Evolutionary conservation across 2,329 filamentous ascomycete genomes (phyloP), one percentile per base, ranked within the genome.

Genomic region (Claviceps purpurea): DNA sequence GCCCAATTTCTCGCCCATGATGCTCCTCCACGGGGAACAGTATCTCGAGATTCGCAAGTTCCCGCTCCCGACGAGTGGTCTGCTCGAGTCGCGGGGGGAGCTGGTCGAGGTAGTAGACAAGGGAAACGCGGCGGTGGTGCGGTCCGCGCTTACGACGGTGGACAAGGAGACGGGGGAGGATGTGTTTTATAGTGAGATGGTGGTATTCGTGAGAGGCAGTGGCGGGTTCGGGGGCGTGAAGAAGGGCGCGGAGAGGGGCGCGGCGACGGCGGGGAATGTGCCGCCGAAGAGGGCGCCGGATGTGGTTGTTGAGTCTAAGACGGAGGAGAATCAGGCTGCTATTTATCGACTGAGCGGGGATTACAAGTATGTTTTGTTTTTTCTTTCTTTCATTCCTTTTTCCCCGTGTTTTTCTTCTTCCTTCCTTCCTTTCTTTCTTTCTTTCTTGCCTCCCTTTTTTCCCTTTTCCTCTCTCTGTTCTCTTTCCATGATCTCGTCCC

Each of bases 11-110:
- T 89, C 82, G 40, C 91, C 90, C 56, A 96, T 95, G 89, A 96
- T 96, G 89, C 82, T 98, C 49, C 85, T 98, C 24, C 93, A 98
- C 73, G 93, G 93, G 65, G 93, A 98, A 76, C 93, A 98, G 70
- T 98, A 90, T 73, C 87, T 98, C 57, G 93, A 98, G 72, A 79
- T 98, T 64, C 82, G 84, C 65, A 89, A 91, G 69, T 94, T 83
- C 73, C 93, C 93, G 42, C 86, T 97, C 61, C 91, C 91, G 39
- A 96, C 90, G 37, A 78, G 83, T 52, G 89, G 79, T 49, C 84
- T 81, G 53, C 83, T 95, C 49, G 69, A 87, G 60, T 88, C 85
- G 53, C 81, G 82, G 64, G 85, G 82, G 54, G 84, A 83, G 67
- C 83, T 98, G 53, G 80, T 98, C 56, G 93, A 98, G 68, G 91